Base-by-base conservation (phyloP, 768 basidiomycete genomes). In the Trametes coccinea region DNA sequence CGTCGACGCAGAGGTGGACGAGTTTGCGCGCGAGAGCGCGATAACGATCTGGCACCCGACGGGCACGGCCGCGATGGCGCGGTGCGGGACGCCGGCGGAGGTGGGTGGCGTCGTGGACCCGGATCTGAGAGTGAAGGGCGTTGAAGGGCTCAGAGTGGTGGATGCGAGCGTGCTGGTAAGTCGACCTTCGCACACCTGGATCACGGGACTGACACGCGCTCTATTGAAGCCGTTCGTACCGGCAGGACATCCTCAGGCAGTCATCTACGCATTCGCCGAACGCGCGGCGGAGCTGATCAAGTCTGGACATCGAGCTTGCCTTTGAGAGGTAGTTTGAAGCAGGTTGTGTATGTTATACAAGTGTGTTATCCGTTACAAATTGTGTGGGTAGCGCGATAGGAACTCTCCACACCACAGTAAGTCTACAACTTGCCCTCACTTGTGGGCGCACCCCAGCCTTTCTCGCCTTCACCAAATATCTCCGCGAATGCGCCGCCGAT, bases 41-140 rank as follows among this genome's bases (percentile, higher is more conserved):
- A 51, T 54, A 14, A 64, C 67, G 9, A 58, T 65, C 40, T 68
- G 56, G 62, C 73, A 73, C 50, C 67, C 71, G 8, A 57, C 62
- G 16, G 64, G 79, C 17, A 78, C 80, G 0, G 76, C 76, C 45
- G 67, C 75, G 1, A 80, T 84, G 78, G 69, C 78, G 39, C 67
- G 22, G 22, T 22, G 22, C 63, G 11, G 60, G 57, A 5, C 11
- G 10, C n/a, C 41, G 44, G 22, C 53, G 29, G 22, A 22, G 49
- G 29, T 22, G 22, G 22, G 22, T 22, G 80, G 81, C 40, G 80
- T 81, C 4, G 79, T 83, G 48, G 77, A 79, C 64, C 73, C 75
- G 43, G 70, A 75, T 41, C 60, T 79, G 34, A 62, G 67, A 6
- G 80, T 83, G 0, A 77, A 80, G 67, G 80, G 80, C 22, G 71